Evolutionary conservation across 2,329 filamentous ascomycete species (phyloP).

Genomic region (Hypoxylon sp.): DNA sequence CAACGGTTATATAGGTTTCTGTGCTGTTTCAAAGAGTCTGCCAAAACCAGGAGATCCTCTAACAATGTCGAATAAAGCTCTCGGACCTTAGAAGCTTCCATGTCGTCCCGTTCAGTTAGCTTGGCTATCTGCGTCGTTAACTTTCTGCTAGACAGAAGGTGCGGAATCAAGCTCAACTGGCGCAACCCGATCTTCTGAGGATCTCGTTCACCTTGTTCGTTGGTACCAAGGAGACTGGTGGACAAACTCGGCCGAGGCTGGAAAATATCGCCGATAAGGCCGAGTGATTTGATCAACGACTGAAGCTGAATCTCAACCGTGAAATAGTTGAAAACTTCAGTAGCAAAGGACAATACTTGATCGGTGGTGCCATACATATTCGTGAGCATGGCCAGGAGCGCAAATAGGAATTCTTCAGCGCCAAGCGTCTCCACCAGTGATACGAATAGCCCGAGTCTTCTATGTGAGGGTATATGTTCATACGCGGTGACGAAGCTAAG

Average conservation of each 20-base stretch:
- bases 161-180: constrained; percentile 70
- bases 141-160: constrained; percentile 70
- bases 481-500: constrained; percentile 96
- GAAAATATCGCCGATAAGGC: constrained; percentile 81
- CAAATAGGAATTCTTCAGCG: constrained; percentile 87
- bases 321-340: constrained; percentile 80
- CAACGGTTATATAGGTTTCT: constrained; percentile 70
- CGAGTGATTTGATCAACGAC: constrained; percentile 82
- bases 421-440: constrained; percentile 89
- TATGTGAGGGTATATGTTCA: constrained; percentile 92
- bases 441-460: constrained; percentile 85
- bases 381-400: constrained; percentile 89
- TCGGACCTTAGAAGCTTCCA: constrained; percentile 76
- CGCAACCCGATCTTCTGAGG: constrained; percentile 66
- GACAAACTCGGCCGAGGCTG: constrained; percentile 82
- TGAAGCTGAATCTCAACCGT: constrained; percentile 81
- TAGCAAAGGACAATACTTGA: constrained; percentile 80
- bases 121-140: constrained; percentile 69
- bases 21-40: constrained; percentile 72
- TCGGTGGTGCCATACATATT: constrained; percentile 87
- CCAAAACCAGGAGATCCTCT: constrained; percentile 75
- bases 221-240: constrained; percentile 75
- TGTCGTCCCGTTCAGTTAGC: constrained; percentile 73
- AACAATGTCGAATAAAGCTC: constrained; percentile 78
- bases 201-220: constrained; percentile 64